Conservation (phyloP, 192 early-diverging fungal species). For the Linderina pennispora region DNA sequence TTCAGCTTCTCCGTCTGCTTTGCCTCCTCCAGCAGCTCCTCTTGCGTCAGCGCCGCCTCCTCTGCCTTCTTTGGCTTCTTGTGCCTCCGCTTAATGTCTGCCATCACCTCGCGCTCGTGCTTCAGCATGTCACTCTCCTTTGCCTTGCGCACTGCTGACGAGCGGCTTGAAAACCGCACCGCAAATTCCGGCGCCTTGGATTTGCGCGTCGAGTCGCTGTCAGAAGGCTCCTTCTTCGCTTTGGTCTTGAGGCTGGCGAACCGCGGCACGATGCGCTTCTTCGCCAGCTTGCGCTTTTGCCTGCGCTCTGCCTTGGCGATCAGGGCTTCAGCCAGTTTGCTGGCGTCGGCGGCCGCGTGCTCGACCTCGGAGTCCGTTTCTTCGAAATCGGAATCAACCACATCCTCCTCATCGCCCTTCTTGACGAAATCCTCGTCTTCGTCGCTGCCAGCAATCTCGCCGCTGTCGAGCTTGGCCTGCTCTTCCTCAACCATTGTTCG, state of each 20-base stretch:
- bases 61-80: neutral
- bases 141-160: slow-evolving; percentile 37
- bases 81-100: slow-evolving; percentile 17
- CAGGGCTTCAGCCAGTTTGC: slow-evolving; percentile 17
- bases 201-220: neutral
- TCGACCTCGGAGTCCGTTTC: slow-evolving; percentile 45
- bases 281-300: slow-evolving; percentile 24
- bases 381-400: slow-evolving; percentile 35
- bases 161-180: slow-evolving; percentile 29
- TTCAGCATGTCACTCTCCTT: slow-evolving; percentile 23
- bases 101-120: slow-evolving; percentile 24
- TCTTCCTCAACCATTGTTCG: slow-evolving; percentile 32
- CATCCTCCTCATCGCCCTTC: slow-evolving; percentile 24
- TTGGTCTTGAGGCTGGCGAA: slow-evolving; percentile 16
- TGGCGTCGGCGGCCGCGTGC: slow-evolving; percentile 13
- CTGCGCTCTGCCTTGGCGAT: slow-evolving; percentile 18
- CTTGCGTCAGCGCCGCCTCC: slow-evolving; percentile 23
- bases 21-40: slow-evolving; percentile 41
- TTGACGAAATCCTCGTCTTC: slow-evolving; percentile 37
- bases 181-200: slow-evolving; percentile 9
- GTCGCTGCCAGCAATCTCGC: slow-evolving; percentile 24
- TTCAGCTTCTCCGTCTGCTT: slow-evolving; percentile 36
- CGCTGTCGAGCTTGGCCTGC: slow-evolving; percentile 33
- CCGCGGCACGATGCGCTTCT: slow-evolving; percentile 27
- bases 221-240: neutral